Evolutionary conservation across 345 rosid species (phyloP).

Genomic region (Xanthoceras sorbifolium): DNA sequence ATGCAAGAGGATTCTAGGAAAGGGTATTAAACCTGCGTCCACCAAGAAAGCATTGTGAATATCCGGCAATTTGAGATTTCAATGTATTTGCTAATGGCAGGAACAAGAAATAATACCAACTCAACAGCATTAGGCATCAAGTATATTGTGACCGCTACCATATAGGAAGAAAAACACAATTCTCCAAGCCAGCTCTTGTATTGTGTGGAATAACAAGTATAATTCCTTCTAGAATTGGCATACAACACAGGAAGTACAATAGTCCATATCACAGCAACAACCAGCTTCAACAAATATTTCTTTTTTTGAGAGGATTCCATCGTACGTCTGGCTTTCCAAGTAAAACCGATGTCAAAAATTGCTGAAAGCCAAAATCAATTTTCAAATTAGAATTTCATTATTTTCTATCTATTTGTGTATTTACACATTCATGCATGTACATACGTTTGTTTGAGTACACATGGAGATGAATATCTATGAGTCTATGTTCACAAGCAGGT

Average conservation of each 20-base stretch:
- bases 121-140: constrained; percentile 66
- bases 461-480: not conserved
- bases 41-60: constrained; percentile 65
- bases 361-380: constrained; percentile 49
- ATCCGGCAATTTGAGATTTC: constrained; percentile 72
- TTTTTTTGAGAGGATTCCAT: constrained; percentile 63
- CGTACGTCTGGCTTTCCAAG: constrained; percentile 76
- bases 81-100: constrained; percentile 74
- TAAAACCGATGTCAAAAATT: constrained; percentile 74
- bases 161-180: constrained; percentile 79
- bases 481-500: not conserved
- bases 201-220: constrained; percentile 68
- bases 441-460: not conserved
- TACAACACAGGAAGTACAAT: constrained; percentile 76
- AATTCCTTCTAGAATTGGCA: constrained; percentile 73
- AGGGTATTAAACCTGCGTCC: constrained; percentile 63
- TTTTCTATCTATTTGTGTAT: not conserved
- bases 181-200: constrained; percentile 77
- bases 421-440: not conserved
- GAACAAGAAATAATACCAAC: constrained; percentile 84
- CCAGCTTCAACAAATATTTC: constrained; percentile 70
- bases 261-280: constrained; percentile 72
- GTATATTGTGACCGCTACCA: constrained; percentile 81
- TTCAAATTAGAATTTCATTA: constrained; percentile 19
- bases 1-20: not conserved